Conservation (phyloP, 2,329 filamentous ascomycete genomes). For the Claviceps fusiformis region DNA sequence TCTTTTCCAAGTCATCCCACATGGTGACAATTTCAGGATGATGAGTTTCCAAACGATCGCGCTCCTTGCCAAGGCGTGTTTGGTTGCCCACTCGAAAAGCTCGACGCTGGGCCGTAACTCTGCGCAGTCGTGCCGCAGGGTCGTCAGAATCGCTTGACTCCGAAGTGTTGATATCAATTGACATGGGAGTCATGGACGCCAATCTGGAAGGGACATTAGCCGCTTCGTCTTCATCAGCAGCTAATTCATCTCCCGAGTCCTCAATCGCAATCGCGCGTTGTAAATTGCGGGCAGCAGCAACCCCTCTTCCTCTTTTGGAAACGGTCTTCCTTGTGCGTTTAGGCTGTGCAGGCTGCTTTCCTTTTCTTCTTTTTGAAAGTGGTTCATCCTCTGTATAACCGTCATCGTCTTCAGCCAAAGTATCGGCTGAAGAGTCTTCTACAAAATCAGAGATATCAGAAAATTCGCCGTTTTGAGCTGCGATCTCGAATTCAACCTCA, state of each 20-base stretch:
- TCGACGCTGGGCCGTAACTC: slow-evolving; percentile 18
- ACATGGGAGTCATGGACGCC: slow-evolving; percentile 3
- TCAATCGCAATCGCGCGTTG: not conserved
- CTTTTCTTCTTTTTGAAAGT: slow-evolving; percentile 11
- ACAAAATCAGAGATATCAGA: slow-evolving; percentile 5
- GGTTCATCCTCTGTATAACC: slow-evolving; percentile 18
- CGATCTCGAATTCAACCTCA: slow-evolving; percentile 16
- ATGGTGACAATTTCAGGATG: slow-evolving; percentile 73
- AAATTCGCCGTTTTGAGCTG: slow-evolving; percentile 6
- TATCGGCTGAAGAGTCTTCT: not conserved
- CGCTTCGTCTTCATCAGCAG: not conserved
- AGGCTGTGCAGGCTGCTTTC: slow-evolving; percentile 5
- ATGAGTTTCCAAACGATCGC: slow-evolving; percentile 54
- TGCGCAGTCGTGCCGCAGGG: slow-evolving; percentile 4
- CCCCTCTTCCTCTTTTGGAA: not conserved
- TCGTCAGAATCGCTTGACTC: slow-evolving; percentile 13
- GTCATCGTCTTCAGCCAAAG: not conserved
- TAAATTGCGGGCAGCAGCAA: not conserved
- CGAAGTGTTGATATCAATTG: slow-evolving; percentile 4
- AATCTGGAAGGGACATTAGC: not conserved
- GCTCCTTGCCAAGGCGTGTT: slow-evolving; percentile 29
- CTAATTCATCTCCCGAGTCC: slow-evolving; percentile 2
- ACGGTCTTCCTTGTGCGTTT: not conserved
- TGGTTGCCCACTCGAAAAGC: slow-evolving; percentile 18
- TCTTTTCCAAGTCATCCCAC: slow-evolving; percentile 64